Percentiles rank a stretch among this genome's conserved stretches.
These are phyloP conservation scores for Saccharomyces kudriavzevii DNA, from an alignment of 805 yeast species.

Conservation along the genomic window DNA sequence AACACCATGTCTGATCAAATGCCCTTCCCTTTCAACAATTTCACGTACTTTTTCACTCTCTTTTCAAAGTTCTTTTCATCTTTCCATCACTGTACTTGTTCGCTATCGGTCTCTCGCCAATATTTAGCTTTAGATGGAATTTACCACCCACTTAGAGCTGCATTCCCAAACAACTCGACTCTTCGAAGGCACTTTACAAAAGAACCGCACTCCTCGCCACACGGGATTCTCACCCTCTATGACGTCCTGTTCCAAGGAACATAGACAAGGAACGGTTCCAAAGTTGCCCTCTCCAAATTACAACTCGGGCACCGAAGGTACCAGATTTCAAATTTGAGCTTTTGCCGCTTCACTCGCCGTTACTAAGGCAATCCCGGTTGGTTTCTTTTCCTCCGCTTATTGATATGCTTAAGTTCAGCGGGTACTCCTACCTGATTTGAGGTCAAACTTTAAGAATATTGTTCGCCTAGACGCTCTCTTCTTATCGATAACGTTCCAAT, in stretches of 20 bases:
- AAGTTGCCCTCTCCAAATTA: constrained; percentile 33
- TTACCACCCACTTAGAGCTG: constrained; percentile 33
- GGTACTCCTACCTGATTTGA: constrained; percentile 35
- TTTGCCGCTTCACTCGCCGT: constrained; percentile 36
- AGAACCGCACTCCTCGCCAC: constrained; percentile 26
- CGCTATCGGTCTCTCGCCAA: constrained; percentile 43
- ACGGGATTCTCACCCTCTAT: constrained; percentile 39
- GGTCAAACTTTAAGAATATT: constrained; percentile 30
- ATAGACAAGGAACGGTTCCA: constrained; percentile 30
- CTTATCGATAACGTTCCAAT: background rate
- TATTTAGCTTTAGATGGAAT: constrained; percentile 39
- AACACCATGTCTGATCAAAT: constrained; percentile 34
- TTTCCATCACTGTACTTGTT: constrained; percentile 41
- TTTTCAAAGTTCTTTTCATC: constrained; percentile 39
- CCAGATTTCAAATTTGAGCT: constrained; percentile 39
- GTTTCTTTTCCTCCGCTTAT: constrained; percentile 41
- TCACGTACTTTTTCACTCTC: constrained; percentile 40
- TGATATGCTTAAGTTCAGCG: constrained; percentile 41
- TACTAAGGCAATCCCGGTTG: constrained; percentile 39
- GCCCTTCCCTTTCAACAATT: constrained; percentile 40
- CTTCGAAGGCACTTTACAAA: constrained; percentile 28
- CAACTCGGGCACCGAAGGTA: constrained; percentile 34
- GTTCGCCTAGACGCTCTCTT: constrained; percentile 12
- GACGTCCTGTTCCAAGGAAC: constrained; percentile 37
- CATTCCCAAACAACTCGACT: constrained; percentile 33